A percentile compares a stretch with the other conserved stretches of the same genome.
These are phyloP conservation scores for Eimeria falciformis DNA, from an alignment of 169 alveolate species.

Conservation along the genomic window DNA sequence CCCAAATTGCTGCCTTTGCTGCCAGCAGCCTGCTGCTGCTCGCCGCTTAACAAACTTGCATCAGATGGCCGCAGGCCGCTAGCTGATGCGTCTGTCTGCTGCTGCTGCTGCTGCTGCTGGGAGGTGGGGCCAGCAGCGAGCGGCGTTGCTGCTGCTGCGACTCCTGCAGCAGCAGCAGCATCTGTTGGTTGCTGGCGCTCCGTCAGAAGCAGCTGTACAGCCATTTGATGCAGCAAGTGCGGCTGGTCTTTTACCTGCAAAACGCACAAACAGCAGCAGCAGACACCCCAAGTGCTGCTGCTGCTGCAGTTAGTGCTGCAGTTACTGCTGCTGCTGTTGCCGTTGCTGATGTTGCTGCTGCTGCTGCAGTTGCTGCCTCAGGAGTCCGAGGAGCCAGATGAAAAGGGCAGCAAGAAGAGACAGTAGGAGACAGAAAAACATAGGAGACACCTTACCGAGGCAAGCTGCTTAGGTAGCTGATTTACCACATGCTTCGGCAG, in stretches of 20 bases:
- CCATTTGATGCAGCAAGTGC: slow-evolving; percentile 56
- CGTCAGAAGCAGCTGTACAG: slow-evolving; percentile 37
- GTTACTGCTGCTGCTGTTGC: background rate
- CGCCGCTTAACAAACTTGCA: background rate
- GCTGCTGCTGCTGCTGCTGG: slow-evolving; percentile 28
- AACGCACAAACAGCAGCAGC: background rate
- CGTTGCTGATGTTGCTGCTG: too few species aligned
- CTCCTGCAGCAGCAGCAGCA: slow-evolving; percentile 41
- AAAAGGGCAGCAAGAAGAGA: slow-evolving; percentile 14
- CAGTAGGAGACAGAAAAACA: background rate
- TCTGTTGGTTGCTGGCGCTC: slow-evolving; percentile 22
- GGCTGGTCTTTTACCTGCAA: slow-evolving; percentile 35
- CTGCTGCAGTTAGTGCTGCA: background rate
- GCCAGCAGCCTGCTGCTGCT: slow-evolving; percentile 12
- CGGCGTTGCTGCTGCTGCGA: background rate
- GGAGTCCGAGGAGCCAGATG: too few species aligned
- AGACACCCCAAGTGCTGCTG: background rate
- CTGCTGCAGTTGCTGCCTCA: background rate
- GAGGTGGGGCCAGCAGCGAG: background rate
- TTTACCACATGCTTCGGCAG: slow-evolving; percentile 6
- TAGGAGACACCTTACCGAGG: background rate
- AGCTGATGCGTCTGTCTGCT: slow-evolving; percentile 1
- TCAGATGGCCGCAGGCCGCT: background rate
- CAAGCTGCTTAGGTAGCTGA: slow-evolving; percentile 44
- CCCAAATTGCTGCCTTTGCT: slow-evolving; percentile 15